Conservation (phyloP, 257 asterid species). For the Fraxinus pennsylvanica region DNA sequence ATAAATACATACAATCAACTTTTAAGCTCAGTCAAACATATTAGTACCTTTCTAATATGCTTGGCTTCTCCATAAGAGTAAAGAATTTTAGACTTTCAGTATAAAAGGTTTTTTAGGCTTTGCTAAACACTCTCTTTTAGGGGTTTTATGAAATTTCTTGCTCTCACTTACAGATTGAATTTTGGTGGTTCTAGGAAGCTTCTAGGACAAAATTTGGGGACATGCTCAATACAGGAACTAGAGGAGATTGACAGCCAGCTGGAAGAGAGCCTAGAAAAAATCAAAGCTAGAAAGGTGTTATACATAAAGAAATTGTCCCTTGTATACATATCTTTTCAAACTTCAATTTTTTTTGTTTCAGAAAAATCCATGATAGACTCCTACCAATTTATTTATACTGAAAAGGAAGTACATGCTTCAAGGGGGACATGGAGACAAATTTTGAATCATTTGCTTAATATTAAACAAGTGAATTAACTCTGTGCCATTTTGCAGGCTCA, state of each 20-base stretch:
- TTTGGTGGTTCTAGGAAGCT: conserved; percentile 48
- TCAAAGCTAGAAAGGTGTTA: conserved; percentile 61
- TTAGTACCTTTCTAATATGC: background rate
- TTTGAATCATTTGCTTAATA: background rate
- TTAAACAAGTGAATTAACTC: background rate
- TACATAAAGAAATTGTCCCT: too few relatives aligned
- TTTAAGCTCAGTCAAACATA: background rate
- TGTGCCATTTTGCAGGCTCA: conserved; percentile 35
- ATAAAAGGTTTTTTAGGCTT: background rate
- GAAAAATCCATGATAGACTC: too few relatives aligned
- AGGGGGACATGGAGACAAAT: too few relatives aligned
- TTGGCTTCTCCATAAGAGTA: too few relatives aligned
- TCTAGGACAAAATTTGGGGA: conserved; percentile 59
- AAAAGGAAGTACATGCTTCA: too few relatives aligned
- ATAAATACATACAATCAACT: background rate
- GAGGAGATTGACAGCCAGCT: conserved; percentile 60
- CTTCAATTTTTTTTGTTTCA: too few relatives aligned
- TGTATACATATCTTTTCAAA: too few relatives aligned
- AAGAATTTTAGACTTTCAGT: too few relatives aligned
- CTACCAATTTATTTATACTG: too few relatives aligned
- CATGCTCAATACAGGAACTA: conserved; percentile 59
- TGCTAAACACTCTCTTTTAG: background rate
- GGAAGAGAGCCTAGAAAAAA: conserved; percentile 52
- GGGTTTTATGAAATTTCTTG: background rate
- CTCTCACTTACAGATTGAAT: background rate